phyloP scores from a whole-genome alignment of 2,329 filamentous ascomycete species.

The Madurella mycetomatis region DNA sequence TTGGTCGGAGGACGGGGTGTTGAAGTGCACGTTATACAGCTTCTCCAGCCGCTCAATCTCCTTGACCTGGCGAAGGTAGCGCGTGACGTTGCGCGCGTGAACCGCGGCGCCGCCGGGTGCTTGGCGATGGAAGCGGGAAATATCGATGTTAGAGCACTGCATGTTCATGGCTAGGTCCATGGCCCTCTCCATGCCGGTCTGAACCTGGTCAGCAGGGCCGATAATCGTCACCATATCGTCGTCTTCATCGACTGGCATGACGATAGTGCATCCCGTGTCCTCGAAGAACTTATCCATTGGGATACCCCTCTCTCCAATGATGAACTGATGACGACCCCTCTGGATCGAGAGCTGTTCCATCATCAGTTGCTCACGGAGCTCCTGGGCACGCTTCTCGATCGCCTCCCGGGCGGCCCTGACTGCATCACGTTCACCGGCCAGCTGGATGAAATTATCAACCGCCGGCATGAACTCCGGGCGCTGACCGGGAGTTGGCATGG shows the following conservation, averaged over 20 bases:
- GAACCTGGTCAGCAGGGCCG: slow-evolving; percentile 69
- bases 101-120: slow-evolving; percentile 66
- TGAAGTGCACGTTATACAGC: slow-evolving; percentile 79
- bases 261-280: slow-evolving; percentile 84
- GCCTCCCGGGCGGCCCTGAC: slow-evolving; percentile 75
- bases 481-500: slow-evolving; percentile 57
- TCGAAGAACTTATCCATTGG: slow-evolving; percentile 81
- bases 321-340: slow-evolving; percentile 87
- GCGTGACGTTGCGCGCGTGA: slow-evolving; percentile 81
- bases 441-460: slow-evolving; percentile 71
- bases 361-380: slow-evolving; percentile 71
- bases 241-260: slow-evolving; percentile 72
- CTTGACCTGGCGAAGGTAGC: slow-evolving; percentile 77
- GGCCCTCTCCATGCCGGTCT: slow-evolving; percentile 72
- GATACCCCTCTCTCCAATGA: slow-evolving; percentile 78
- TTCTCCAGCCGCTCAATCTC: slow-evolving; percentile 80
- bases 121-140: slow-evolving; percentile 72
- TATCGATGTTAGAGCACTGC: slow-evolving; percentile 77
- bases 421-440: slow-evolving; percentile 79
- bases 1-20: slow-evolving; percentile 66
- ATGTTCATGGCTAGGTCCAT: slow-evolving; percentile 86
- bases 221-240: slow-evolving; percentile 82
- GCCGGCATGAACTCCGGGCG: slow-evolving; percentile 67
- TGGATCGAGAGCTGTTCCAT: slow-evolving; percentile 78
- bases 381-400: slow-evolving; percentile 72